These are phyloP conservation scores for Eleusine coracana DNA, from an alignment of 176 grass and related monocot genomes.

Conservation along the genomic window DNA sequence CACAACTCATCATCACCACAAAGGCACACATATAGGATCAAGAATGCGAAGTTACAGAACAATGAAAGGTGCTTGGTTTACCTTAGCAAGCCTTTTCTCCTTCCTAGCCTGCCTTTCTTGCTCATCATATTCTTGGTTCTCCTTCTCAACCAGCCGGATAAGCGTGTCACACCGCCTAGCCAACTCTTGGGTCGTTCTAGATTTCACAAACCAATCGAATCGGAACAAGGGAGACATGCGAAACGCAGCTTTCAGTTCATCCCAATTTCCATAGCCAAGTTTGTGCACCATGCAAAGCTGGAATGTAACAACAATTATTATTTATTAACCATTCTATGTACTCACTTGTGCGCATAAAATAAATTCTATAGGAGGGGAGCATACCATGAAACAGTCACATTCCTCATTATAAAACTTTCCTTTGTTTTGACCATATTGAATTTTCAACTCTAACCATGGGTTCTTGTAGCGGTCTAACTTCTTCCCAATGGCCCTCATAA, in stretches of 20 bases:
- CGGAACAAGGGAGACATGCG: conserved; percentile 89
- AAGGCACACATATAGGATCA: not conserved
- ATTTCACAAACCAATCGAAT: conserved; percentile 99
- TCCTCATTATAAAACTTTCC: conserved; percentile 99
- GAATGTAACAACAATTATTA: conserved; percentile 42
- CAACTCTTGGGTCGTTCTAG: conserved; percentile 90
- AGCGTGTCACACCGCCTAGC: conserved; percentile 94
- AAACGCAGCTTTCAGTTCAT: conserved; percentile 95
- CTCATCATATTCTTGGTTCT: conserved; percentile 98
- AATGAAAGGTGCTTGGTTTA: conserved; percentile 3
- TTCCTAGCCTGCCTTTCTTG: conserved; percentile 92
- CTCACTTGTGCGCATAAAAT: not conserved
- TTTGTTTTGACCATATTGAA: conserved; percentile 98
- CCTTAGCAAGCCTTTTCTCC: conserved; percentile 89
- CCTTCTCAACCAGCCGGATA: conserved; percentile 94
- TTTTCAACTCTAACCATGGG: conserved; percentile 95
- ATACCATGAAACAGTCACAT: conserved; percentile 99
- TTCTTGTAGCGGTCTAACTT: conserved; percentile 98
- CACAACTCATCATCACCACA: not conserved
- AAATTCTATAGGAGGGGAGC: not conserved
- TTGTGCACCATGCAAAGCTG: conserved; percentile 99
- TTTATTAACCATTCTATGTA: conserved; percentile 33
- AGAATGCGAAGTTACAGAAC: not conserved
- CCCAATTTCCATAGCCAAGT: conserved; percentile 96
- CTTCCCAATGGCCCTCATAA: conserved; percentile 92